Base-by-base conservation (phyloP, 768 basidiomycete genomes). In the Porphyrellus cyaneotinctus region DNA sequence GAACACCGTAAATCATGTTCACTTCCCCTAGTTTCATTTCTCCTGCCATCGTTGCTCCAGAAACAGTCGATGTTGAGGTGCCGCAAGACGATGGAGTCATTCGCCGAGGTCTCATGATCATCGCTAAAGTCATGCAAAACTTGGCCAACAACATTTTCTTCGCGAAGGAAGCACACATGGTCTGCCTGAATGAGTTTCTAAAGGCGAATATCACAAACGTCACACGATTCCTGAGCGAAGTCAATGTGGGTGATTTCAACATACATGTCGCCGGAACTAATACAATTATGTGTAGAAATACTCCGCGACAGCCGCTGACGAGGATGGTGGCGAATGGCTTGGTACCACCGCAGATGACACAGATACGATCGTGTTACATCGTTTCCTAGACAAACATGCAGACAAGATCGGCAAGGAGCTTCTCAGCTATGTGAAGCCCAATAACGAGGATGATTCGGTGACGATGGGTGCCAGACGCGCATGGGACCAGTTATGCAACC, bases 111-210 rank as follows among this genome's bases (percentile, higher is more conserved):
- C 74, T 95, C 14, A 85, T 90, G 77, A 74, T 89, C 43, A 87
- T 97, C 57, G 89, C 91, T 39, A 97, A 95, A 72, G 84, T 95
- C 51, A 85, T 97, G 42, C 93, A 95, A 69, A 94, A 91, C 63
- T 71, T 97, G 28, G 93, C 93, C 18, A 97, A 97, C 71, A 95
- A 97, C 60, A 87, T 95, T 44, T 84, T 91, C 63, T 95, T 95
- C 59, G 91, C 88, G 12, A 94, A 94, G 67, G 93, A 95, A 61
- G 80, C 83, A 4, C 85, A 91, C 61, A 92, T 94, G 89, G 82
- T 82, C 26, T 75, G 80, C 31, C 67, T 95, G 52, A 95, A 95
- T 65, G 75, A 78, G 13, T 93, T 93, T 71, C 70, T 91, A 26
- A 74, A 76, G 52, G 77, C 74, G 11, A 87, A 90, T 47, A 87